These are phyloP conservation scores for Magnusiomyces sp. DNA, from an alignment of 1,139 yeast genomes.

Conservation along the genomic window DNA sequence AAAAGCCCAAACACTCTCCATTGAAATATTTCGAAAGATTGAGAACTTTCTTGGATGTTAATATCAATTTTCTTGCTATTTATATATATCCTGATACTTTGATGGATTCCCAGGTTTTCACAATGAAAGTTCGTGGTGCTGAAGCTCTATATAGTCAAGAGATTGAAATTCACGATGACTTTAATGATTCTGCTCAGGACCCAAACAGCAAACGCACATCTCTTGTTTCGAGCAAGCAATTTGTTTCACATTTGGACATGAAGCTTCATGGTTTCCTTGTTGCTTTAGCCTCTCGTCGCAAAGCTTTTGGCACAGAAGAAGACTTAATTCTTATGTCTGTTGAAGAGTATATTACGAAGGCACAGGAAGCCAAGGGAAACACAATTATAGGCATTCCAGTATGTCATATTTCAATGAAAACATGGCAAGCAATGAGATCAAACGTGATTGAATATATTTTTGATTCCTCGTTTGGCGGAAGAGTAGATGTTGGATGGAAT, in stretches of 20 bases:
- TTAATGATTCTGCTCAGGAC: constrained; percentile 36
- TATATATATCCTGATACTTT: constrained; percentile 74
- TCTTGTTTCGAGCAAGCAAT: constrained; percentile 16
- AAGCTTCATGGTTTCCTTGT: constrained; percentile 55
- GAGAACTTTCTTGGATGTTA: constrained; percentile 55
- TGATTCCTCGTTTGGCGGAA: constrained; percentile 72
- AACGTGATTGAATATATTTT: constrained; percentile 54
- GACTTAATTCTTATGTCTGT: constrained; percentile 41
- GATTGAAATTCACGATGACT: constrained; percentile 34
- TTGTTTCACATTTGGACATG: constrained; percentile 24
- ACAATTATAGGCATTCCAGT: constrained; percentile 73
- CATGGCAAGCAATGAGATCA: constrained; percentile 48
- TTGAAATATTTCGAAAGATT: constrained; percentile 20
- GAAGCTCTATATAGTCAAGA: constrained; percentile 55
- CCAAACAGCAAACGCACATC: constrained; percentile 30
- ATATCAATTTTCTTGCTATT: constrained; percentile 45
- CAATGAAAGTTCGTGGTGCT: constrained; percentile 51
- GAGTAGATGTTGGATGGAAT: constrained; percentile 89
- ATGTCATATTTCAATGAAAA: constrained; percentile 63
- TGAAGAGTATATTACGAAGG: constrained; percentile 46
- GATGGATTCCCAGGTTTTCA: constrained; percentile 64
- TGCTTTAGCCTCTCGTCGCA: constrained; percentile 49
- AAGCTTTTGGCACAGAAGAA: constrained; percentile 38
- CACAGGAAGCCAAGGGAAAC: constrained; percentile 66
- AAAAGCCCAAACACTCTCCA: constrained; percentile 1